A percentile compares a stretch with the other conserved stretches of the same genome.
Conservation (phyloP, 1,284 basidiomycete genomes). For the Puccinia novopanici region DNA sequence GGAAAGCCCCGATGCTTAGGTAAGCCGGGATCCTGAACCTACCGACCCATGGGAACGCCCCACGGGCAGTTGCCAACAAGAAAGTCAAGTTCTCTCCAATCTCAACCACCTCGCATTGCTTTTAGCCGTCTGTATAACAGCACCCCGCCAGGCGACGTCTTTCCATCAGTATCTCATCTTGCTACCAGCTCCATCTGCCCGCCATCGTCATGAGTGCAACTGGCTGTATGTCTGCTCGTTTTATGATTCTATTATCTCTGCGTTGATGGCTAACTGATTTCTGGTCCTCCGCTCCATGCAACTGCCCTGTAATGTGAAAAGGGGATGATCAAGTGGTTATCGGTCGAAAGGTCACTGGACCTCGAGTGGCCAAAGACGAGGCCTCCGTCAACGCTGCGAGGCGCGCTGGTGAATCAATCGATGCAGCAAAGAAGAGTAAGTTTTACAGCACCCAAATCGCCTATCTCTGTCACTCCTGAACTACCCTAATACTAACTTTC, state of each 20-base stretch:
- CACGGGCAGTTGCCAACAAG: no score
- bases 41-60: no score
- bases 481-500: not conserved
- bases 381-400: slow-evolving; percentile 31
- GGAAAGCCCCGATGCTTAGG: no score
- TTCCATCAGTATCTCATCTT: no score
- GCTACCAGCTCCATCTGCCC: not conserved
- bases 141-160: no score
- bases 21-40: no score
- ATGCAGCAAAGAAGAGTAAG: slow-evolving; percentile 35
- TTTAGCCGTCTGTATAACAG: no score
- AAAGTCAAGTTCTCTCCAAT: no score
- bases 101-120: no score
- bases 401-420: slow-evolving; percentile 35
- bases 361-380: slow-evolving; percentile 37
- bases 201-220: not conserved
- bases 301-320: not conserved
- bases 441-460: not conserved
- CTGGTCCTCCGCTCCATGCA: not conserved
- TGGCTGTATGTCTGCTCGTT: slow-evolving; percentile 1
- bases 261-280: not conserved
- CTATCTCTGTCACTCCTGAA: not conserved
- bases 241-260: no score
- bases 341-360: slow-evolving; percentile 18
- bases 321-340: slow-evolving; percentile 48